Conservation (phyloP, 2,329 filamentous ascomycete genomes). For the Phialemoniopsis sp. region DNA sequence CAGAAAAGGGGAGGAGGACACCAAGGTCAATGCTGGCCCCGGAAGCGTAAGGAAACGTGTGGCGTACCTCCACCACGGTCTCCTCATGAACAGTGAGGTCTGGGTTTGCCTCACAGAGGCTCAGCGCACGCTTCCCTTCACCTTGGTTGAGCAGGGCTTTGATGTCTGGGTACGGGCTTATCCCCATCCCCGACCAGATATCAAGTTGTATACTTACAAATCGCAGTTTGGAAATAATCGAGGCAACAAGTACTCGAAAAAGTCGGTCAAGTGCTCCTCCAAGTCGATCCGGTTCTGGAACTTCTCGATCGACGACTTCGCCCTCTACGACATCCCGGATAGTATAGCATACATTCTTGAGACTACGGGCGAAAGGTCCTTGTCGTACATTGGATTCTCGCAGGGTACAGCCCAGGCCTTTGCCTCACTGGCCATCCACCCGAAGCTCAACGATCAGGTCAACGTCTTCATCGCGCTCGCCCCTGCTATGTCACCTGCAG, state of each 20-base stretch:
- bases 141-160: constrained; percentile 84
- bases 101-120: constrained; percentile 92
- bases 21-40: constrained; percentile 69
- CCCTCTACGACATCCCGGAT: constrained; percentile 95
- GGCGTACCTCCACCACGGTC: constrained; percentile 89
- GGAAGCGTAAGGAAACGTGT: constrained; percentile 74
- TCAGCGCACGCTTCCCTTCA: constrained; percentile 81
- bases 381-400: constrained; percentile 96
- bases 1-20: constrained; percentile 75
- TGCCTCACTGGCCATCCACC: constrained; percentile 87
- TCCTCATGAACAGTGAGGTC: constrained; percentile 98
- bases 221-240: constrained; percentile 91
- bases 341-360: constrained; percentile 88
- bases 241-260: constrained; percentile 99
- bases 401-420: constrained; percentile 97
- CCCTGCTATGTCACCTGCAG: constrained; percentile 93
- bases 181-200: too few species aligned
- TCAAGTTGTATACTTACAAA: constrained; percentile 20
- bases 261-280: constrained; percentile 73
- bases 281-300: constrained; percentile 83
- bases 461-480: constrained; percentile 96
- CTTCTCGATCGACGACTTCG: constrained; percentile 98
- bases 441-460: constrained; percentile 84
- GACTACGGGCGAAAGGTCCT: constrained; percentile 73
- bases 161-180: constrained; percentile 79